Base-by-base conservation (phyloP, 495 filamentous ascomycete genomes). In the Massariosphaeria phaeospora region DNA sequence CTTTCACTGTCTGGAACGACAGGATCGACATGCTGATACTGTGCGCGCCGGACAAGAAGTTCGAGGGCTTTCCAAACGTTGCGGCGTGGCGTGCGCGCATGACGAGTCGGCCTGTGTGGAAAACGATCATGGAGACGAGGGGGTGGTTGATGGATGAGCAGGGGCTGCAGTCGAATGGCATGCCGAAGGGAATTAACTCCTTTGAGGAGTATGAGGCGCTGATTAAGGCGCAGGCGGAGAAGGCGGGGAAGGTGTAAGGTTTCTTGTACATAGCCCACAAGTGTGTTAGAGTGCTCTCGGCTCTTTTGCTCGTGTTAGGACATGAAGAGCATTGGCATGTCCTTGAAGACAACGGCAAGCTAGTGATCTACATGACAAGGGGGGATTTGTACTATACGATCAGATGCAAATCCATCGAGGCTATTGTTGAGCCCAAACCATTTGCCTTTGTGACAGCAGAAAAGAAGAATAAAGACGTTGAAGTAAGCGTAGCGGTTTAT, bases 1-100 rank as follows among this genome's bases (percentile, higher is more conserved):
- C 69, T 9, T 81, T 78, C 50, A 53, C 76, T 11, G 61, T 70
- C 0, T 81, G 75, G 64, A 41, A 66, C n/a, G 17, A 50, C 36
- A 40, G 24, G 24, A 47, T 59, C 35, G 33, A 41, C 11, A 13
- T 8, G 3, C n/a, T 46, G 41, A 43, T 56, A 13, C 7, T 43
- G 23, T 52, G 36, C 21, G 42, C 3, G 1, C 41, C 31, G 23
- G 54, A 57, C 24, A 42, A 57, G 48, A 48, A 57, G 21, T 36
- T 49, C n/a, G 51, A 70, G 10, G 18, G 52, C 7, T 67, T 57
- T 50, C 61, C 63, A 44, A 52, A 65, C 62, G 59, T 63, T 2
- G 63, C 59, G 43, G 63, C 52, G 17, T 70, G 67, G 67, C 48
- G 43, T 43, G 51, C 46, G 43, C 31, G 53, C n/a, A 57, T 57